These are phyloP conservation scores for Paraphaeosphaeria sporulosa DNA, from an alignment of 2,329 filamentous ascomycete species.

Conservation along the genomic window DNA sequence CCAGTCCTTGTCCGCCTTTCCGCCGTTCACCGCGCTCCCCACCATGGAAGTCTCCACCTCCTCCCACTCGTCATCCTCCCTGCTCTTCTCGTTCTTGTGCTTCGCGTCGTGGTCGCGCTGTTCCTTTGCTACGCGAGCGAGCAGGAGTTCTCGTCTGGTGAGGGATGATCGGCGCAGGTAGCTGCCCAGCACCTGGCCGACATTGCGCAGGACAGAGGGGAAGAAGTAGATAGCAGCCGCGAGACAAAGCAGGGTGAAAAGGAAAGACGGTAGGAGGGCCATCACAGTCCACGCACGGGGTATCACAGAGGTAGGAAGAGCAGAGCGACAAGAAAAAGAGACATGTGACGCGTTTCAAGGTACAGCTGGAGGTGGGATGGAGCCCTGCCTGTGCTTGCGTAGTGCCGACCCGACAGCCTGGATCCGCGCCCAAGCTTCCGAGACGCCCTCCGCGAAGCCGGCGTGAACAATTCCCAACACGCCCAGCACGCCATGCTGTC, in stretches of 20 bases:
- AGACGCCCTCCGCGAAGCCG: not conserved
- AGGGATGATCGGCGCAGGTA: conserved; percentile 42
- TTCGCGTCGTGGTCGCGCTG: conserved; percentile 34
- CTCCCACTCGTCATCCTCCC: conserved; percentile 73
- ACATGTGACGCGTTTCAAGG: conserved; percentile 17
- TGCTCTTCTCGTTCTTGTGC: conserved; percentile 22
- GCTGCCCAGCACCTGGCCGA: conserved; percentile 37
- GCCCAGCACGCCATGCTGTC: conserved; percentile 29
- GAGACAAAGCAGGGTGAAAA: conserved; percentile 36
- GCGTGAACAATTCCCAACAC: not conserved
- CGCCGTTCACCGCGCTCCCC: conserved; percentile 55
- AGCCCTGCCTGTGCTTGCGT: conserved; percentile 18
- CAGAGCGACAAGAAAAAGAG: conserved; percentile 14
- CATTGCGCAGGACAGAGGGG: conserved; percentile 39
- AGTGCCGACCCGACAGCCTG: conserved; percentile 24
- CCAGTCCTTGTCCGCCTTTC: conserved; percentile 68
- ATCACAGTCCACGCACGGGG: conserved; percentile 29
- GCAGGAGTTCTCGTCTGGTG: conserved; percentile 42
- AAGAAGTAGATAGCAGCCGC: conserved; percentile 30
- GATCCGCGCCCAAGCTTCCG: conserved; percentile 24
- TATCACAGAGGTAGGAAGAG: conserved; percentile 11
- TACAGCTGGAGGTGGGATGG: conserved; percentile 36
- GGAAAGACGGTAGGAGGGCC: conserved; percentile 29
- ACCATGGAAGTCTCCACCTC: conserved; percentile 65
- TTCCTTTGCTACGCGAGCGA: conserved; percentile 42